Base-by-base conservation (phyloP, 1,284 basidiomycete species). In the Ustilago tritici region DNA sequence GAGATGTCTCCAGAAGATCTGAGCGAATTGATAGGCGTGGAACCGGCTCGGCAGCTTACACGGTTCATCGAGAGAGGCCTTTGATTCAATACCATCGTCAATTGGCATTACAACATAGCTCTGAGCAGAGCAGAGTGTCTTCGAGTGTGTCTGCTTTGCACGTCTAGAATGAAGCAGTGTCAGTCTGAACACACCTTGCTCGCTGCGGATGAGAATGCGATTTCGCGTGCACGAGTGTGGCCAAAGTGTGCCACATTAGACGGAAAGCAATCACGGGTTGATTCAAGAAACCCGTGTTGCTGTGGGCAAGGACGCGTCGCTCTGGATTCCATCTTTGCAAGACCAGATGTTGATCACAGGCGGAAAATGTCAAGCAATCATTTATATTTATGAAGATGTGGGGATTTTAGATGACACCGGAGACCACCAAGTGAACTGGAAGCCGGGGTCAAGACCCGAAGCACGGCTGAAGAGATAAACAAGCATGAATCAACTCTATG, bases 1-100 rank as follows among this genome's bases (percentile, higher is more conserved):
- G 90, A 90, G 76, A 88, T 95, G 88, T 86, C 83, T 41, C 81
- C 91, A 70, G 86, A 88, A 63, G 88, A 91, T 71, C 88, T 98
- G 57, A 91, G 93, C 86, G 90, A 89, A 28, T 88, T 96, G 31
- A 87, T 98, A 53, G 95, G 95, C 2, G 89, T 90, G 19, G 94
- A 94, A 79, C 92, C 92, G 0, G 95, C 94, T 5, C 92, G 91
- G 79, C 87, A 89, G 28, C 93, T 93, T 81, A 35, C 15, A 10
- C 54, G 50, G 0, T 75, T 75, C 49, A 55, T 75, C 28, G 41
- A 57, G 14, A 40, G 57, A 35, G 70, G 65, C 7, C 32, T 61
- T 11, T 67, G 17, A 58, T 23, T 10, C 17, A 19, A 38, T 36
- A 6, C 28, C 31, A 49, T 12, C 31, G 40, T 23, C 23, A 23